Evolutionary conservation across 2,329 filamentous ascomycete species (phyloP).

Genomic region (Lachnum nothofagi): DNA sequence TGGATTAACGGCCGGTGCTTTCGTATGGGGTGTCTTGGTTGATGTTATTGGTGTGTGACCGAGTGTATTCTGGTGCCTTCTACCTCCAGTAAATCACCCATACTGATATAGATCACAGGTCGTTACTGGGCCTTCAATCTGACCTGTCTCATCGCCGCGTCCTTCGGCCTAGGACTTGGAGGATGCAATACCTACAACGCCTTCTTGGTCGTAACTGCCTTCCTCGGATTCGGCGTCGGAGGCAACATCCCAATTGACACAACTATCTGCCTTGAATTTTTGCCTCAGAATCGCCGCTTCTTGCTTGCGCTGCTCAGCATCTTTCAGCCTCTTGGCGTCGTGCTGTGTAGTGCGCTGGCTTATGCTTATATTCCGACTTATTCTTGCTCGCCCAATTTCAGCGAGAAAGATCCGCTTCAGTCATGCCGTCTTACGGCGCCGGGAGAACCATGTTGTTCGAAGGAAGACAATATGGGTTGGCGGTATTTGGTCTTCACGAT

Average conservation of each 20-base stretch:
- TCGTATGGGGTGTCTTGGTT: conserved; percentile 23
- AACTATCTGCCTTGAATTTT: conserved; percentile 27
- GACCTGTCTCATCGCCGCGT: conserved; percentile 18
- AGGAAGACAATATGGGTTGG: conserved; percentile 52
- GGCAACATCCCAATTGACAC: conserved; percentile 30
- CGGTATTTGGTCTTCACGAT: conserved; percentile 52
- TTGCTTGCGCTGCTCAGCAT: conserved; percentile 25
- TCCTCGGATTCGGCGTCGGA: conserved; percentile 26
- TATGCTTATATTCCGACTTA: conserved; percentile 23
- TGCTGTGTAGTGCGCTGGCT: conserved; percentile 22
- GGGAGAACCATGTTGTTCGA: conserved; percentile 31
- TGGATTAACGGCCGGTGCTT: conserved; percentile 22
- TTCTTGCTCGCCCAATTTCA: conserved; percentile 14
- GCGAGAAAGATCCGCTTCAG: background rate
- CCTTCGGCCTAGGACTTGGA: conserved; percentile 22
- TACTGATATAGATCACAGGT: conserved; percentile 7
- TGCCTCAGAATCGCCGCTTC: conserved; percentile 26
- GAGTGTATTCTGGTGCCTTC: background rate
- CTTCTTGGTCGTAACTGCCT: conserved; percentile 18
- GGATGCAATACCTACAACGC: conserved; percentile 16
- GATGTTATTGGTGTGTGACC: conserved; percentile 24
- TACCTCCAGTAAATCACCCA: background rate
- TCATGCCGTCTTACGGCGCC: conserved; percentile 7
- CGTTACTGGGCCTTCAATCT: conserved; percentile 27
- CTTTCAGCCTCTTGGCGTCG: conserved; percentile 27